These are phyloP conservation scores for Aspergillus brunneoviolaceus DNA, from an alignment of 2,329 filamentous ascomycete species.

Conservation along the genomic window DNA sequence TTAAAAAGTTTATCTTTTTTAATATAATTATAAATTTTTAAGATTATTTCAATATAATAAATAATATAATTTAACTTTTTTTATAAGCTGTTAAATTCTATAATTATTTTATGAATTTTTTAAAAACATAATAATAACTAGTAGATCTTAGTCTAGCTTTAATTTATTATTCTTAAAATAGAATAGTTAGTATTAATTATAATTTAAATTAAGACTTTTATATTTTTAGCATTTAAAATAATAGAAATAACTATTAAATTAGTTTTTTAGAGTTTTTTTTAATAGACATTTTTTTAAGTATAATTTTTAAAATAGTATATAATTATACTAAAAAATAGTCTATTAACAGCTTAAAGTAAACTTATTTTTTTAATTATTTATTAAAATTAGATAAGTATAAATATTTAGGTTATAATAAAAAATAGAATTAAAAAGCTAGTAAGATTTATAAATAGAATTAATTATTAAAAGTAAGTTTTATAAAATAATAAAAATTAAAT, in stretches of 20 bases:
- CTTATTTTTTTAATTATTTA: background rate
- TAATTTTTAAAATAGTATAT: background rate
- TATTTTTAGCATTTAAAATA: background rate
- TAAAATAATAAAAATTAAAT: too few relatives aligned
- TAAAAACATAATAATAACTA: background rate
- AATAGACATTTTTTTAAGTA: background rate
- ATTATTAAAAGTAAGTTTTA: fast-evolving
- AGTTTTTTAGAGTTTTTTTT: too few relatives aligned
- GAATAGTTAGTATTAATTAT: background rate
- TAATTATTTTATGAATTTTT: too few relatives aligned
- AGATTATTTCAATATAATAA: too few relatives aligned
- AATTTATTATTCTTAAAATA: too few relatives aligned
- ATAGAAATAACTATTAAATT: background rate
- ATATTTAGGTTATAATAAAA: background rate
- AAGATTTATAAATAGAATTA: background rate
- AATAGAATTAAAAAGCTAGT: background rate
- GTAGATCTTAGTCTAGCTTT: background rate
- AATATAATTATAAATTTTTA: too few relatives aligned
- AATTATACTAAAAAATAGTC: too few relatives aligned
- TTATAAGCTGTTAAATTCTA: background rate
- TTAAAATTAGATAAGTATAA: background rate
- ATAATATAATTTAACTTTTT: too few relatives aligned
- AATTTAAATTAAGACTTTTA: background rate
- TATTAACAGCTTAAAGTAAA: too few relatives aligned
- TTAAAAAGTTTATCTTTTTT: background rate